Conservation (phyloP, 1,284 basidiomycete genomes). For the Naganishia albida region DNA sequence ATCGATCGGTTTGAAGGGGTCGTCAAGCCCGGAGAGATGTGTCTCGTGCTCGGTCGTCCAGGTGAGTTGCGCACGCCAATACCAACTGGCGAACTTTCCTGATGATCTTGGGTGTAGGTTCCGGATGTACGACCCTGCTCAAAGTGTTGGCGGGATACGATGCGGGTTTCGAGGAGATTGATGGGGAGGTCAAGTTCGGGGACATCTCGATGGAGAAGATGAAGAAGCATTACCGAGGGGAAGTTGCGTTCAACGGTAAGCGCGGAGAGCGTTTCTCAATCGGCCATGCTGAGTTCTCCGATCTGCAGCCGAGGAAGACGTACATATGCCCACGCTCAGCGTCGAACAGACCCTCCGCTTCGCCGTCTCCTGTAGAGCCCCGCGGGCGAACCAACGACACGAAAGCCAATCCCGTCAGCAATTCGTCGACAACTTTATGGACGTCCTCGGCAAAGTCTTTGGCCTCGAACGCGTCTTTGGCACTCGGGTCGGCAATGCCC, state of each 20-base stretch:
- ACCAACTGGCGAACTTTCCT: background rate
- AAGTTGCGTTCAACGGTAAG: conserved; percentile 26
- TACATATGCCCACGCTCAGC: conserved; percentile 42
- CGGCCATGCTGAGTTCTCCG: background rate
- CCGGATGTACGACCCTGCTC: conserved; percentile 57
- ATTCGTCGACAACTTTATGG: conserved; percentile 57
- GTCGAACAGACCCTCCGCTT: conserved; percentile 51
- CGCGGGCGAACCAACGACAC: conserved; percentile 35
- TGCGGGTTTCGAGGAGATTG: conserved; percentile 52
- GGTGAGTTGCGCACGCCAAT: conserved; percentile 37
- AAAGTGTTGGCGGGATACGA: conserved; percentile 54
- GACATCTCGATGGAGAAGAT: conserved; percentile 44
- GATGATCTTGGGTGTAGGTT: conserved; percentile 5
- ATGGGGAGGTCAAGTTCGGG: conserved; percentile 55
- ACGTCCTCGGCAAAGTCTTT: conserved; percentile 68
- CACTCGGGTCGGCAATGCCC: conserved; percentile 76
- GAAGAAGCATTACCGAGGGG: conserved; percentile 27
- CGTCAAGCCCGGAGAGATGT: conserved; percentile 50
- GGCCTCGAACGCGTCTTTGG: conserved; percentile 71
- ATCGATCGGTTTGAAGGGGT: conserved; percentile 45
- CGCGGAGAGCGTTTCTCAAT: background rate
- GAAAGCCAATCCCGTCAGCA: conserved; percentile 48
- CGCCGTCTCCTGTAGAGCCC: conserved; percentile 39
- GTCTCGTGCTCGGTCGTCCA: conserved; percentile 53
- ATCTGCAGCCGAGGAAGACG: conserved; percentile 22